These are phyloP conservation scores for Talaromyces sp. DNA, from an alignment of 2,329 filamentous ascomycete genomes.

Conservation along the genomic window DNA sequence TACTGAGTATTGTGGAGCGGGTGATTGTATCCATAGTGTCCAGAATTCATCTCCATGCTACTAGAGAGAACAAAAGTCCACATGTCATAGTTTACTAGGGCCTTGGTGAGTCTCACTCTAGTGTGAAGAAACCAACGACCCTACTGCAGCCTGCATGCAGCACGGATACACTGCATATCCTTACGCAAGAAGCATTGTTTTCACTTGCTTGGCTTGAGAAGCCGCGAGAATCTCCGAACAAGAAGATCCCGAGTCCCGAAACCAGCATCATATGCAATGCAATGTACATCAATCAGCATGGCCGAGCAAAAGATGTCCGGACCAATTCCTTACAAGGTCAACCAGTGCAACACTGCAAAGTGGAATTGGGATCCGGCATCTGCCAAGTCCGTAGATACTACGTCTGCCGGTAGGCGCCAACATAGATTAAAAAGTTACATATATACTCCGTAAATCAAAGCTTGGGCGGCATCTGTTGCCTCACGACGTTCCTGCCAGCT, in stretches of 20 bases:
- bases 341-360: neutral
- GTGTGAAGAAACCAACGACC: neutral
- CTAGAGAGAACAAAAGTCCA: neutral
- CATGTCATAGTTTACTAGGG: neutral
- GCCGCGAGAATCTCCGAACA: neutral
- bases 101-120: neutral
- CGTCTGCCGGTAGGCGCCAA: neutral
- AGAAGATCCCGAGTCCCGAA: neutral
- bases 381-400: neutral
- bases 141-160: neutral
- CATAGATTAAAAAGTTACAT: neutral
- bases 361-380: neutral
- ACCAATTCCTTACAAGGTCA: neutral
- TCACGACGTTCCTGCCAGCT: neutral
- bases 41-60: neutral
- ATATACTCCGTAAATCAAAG: neutral
- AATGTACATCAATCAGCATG: neutral
- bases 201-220: neutral
- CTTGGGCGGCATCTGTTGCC: no score
- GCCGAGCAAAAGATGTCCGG: neutral
- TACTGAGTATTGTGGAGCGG: neutral
- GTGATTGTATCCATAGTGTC: neutral
- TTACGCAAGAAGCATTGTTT: neutral
- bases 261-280: neutral
- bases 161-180: neutral